These are phyloP conservation scores for Talaromyces atroroseus DNA, from an alignment of 2,329 filamentous ascomycete species.

Conservation along the genomic window DNA sequence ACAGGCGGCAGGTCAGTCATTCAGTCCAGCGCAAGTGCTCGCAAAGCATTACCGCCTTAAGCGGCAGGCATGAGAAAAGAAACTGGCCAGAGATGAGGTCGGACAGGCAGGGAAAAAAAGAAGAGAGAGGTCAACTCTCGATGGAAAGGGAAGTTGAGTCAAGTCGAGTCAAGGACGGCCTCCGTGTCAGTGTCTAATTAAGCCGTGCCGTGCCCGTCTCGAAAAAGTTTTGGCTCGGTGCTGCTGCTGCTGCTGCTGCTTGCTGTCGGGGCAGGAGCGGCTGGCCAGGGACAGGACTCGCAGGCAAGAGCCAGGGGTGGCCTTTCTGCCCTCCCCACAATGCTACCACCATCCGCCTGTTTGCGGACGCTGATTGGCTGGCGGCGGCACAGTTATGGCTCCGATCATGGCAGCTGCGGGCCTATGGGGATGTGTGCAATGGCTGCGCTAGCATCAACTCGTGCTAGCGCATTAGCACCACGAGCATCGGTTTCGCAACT, in stretches of 20 bases:
- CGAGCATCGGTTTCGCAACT: constrained; percentile 3
- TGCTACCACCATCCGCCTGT: not conserved
- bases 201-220: not conserved
- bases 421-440: constrained; percentile 5
- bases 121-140: constrained; percentile 9
- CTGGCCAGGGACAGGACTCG: constrained; percentile 1
- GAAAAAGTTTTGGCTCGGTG: not conserved
- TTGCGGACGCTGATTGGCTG: not conserved
- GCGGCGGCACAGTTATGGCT: not conserved
- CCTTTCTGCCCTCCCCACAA: constrained; percentile 2
- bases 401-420: constrained; percentile 11
- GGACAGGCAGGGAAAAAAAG: not conserved
- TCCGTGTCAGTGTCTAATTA: not conserved
- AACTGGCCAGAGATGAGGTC: not conserved
- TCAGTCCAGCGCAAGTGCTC: constrained; percentile 2
- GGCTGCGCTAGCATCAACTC: not conserved
- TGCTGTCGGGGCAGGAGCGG: not conserved
- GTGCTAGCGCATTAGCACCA: not conserved
- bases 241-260: too few relatives aligned
- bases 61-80: constrained; percentile 9
- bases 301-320: constrained; percentile 6
- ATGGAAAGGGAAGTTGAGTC: not conserved
- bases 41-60: constrained; percentile 10
- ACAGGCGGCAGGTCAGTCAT: not conserved
- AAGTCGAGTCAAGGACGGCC: not conserved